Evolutionary conservation across 257 asterid genomes (phyloP).

Genomic region (Solanum dulcamara): DNA sequence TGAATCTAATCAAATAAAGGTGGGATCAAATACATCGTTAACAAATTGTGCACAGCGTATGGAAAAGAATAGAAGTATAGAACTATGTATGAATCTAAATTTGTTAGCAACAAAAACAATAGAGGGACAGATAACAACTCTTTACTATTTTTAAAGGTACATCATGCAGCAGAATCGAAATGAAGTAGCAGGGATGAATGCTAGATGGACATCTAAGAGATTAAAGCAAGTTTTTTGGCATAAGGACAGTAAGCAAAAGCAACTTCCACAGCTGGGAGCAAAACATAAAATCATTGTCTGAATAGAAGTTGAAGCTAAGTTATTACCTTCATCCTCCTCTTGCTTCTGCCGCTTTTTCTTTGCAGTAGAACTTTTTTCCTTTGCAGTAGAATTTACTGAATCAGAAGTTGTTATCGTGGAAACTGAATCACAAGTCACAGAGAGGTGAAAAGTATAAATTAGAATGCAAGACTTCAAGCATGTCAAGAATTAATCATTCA

Average conservation of each 20-base stretch:
- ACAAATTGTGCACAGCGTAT: background rate
- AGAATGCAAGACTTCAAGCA: background rate
- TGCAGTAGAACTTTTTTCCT: conserved; percentile 16
- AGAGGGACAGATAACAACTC: background rate
- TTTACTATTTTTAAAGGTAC: background rate
- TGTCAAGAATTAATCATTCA: background rate
- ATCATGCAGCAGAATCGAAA: background rate
- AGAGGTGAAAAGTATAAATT: background rate
- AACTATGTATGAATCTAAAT: background rate
- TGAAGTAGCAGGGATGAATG: background rate
- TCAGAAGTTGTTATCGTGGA: background rate
- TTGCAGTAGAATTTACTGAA: conserved; percentile 6
- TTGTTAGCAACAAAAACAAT: background rate
- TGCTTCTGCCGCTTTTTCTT: conserved; percentile 57
- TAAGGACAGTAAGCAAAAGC: background rate
- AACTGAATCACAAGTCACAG: background rate
- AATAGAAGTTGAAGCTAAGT: background rate
- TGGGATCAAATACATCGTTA: background rate
- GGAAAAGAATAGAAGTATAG: background rate
- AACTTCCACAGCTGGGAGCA: background rate
- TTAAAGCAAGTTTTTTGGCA: background rate
- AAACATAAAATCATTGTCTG: background rate
- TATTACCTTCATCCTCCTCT: conserved; percentile 60
- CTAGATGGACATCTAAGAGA: background rate
- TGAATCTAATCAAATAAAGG: conserved; percentile 24